Percentiles rank a stretch among this genome's conserved stretches.
Conservation (phyloP, 2,329 filamentous ascomycete species). For the Penicillium griseofulvum region DNA sequence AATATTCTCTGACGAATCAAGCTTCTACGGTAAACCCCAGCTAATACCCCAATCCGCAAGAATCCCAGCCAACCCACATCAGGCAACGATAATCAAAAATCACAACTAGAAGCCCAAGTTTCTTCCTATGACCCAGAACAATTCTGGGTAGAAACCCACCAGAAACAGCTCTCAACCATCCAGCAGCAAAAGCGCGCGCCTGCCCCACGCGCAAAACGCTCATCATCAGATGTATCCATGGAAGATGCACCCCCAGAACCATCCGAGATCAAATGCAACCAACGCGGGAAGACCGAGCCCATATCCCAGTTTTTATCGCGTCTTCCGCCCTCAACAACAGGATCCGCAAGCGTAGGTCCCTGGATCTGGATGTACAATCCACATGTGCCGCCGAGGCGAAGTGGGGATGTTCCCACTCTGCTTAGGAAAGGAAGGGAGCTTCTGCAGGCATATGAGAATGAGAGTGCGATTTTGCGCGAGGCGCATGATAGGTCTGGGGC, state of each 20-base stretch:
- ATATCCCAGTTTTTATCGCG: slow-evolving; percentile 65
- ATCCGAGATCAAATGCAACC: slow-evolving; percentile 5
- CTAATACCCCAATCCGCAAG: background rate
- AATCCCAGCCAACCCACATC: slow-evolving; percentile 1
- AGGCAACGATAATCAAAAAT: slow-evolving; percentile 57
- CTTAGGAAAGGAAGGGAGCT: slow-evolving; percentile 55
- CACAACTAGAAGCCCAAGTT: slow-evolving; percentile 51
- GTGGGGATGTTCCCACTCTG: slow-evolving; percentile 49
- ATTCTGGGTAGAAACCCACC: slow-evolving; percentile 48
- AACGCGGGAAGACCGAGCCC: slow-evolving; percentile 53
- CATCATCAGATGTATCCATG: background rate
- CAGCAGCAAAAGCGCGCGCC: slow-evolving; percentile 22
- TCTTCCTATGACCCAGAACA: slow-evolving; percentile 50
- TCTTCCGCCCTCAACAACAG: slow-evolving; percentile 65
- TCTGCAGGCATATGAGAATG: slow-evolving; percentile 48
- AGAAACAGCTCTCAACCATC: slow-evolving; percentile 33
- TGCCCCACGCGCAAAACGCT: background rate
- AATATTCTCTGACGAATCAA: slow-evolving; percentile 45
- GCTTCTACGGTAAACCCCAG: slow-evolving; percentile 41
- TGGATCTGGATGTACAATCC: slow-evolving; percentile 78
- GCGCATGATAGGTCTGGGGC: slow-evolving; percentile 46
- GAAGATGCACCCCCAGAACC: background rate
- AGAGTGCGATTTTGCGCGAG: slow-evolving; percentile 51
- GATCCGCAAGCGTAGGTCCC: slow-evolving; percentile 45
- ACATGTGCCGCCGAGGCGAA: slow-evolving; percentile 35